A percentile compares a stretch with the other conserved stretches of the same genome.
Evolutionary conservation across 176 grass and related monocot genomes (phyloP).

Genomic region (Oryza meridionalis): DNA sequence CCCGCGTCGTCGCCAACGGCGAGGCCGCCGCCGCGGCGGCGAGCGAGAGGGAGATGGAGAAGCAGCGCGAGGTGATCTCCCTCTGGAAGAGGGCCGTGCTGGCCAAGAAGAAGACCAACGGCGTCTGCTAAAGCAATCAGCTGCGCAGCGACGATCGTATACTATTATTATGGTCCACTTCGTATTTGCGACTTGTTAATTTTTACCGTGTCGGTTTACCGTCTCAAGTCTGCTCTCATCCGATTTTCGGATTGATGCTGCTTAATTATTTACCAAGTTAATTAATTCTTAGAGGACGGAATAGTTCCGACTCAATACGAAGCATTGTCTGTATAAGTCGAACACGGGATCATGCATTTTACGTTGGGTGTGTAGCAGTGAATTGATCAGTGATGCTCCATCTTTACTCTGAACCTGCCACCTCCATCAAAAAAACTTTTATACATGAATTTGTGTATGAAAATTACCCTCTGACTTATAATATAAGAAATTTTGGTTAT

Average conservation of each 20-base stretch:
- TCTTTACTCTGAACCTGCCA: too few relatives aligned
- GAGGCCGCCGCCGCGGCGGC: background rate
- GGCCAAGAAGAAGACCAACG: constrained; percentile 63
- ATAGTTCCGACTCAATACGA: constrained; percentile 1
- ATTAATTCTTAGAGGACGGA: background rate
- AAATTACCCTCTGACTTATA: too few relatives aligned
- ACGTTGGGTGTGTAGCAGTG: background rate
- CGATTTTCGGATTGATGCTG: background rate
- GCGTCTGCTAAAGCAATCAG: constrained; percentile 50
- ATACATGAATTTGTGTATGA: too few relatives aligned
- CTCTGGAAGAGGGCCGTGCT: constrained; percentile 66
- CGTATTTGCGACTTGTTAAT: background rate
- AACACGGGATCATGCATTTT: background rate
- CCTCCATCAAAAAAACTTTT: too few relatives aligned
- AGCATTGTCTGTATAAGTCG: background rate
- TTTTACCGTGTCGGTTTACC: background rate
- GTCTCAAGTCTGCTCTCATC: background rate
- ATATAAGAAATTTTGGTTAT: too few relatives aligned
- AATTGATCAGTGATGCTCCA: background rate
- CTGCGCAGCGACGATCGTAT: too few relatives aligned
- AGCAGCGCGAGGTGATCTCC: constrained; percentile 49
- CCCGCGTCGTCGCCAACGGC: constrained; percentile 14
- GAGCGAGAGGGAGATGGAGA: constrained; percentile 28
- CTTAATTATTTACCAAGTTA: background rate
- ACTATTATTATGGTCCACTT: too few relatives aligned